A percentile compares a stretch with the other conserved stretches of the same genome.
Evolutionary conservation across 176 grass and related monocot species (phyloP).

Genomic region (Paspalum vaginatum): DNA sequence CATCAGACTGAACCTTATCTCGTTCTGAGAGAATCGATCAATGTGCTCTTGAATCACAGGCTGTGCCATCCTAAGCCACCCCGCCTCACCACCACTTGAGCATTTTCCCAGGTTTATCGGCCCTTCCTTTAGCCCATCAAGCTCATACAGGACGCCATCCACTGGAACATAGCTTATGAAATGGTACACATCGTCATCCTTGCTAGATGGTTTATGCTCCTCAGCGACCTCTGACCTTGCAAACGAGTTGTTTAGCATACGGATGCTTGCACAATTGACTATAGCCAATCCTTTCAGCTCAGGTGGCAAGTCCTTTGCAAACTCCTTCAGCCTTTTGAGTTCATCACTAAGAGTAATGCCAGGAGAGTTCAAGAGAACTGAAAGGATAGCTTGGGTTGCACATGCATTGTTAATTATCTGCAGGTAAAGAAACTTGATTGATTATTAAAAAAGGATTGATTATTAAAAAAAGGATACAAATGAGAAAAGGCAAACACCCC

Average conservation of each 20-base stretch:
- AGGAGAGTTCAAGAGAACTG: constrained; percentile 78
- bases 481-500: background rate
- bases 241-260: constrained; percentile 73
- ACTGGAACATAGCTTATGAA: constrained; percentile 96
- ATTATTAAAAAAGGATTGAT: constrained; percentile 17
- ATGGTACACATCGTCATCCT: constrained; percentile 94
- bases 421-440: constrained; percentile 8
- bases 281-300: constrained; percentile 92
- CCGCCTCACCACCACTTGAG: constrained; percentile 63
- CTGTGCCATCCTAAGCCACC: constrained; percentile 75
- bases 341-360: constrained; percentile 78
- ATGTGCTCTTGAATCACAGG: constrained; percentile 76
- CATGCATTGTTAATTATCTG: constrained; percentile 98
- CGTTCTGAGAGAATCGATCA: constrained; percentile 65
- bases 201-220: constrained; percentile 70
- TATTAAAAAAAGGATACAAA: constrained; percentile 9
- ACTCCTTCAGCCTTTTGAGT: constrained; percentile 79
- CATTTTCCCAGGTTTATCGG: constrained; percentile 79
- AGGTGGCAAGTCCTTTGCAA: constrained; percentile 84
- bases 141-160: constrained; percentile 79
- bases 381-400: constrained; percentile 96
- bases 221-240: constrained; percentile 75
- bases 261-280: constrained; percentile 85
- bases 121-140: constrained; percentile 95
- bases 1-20: constrained; percentile 93